Conservation (phyloP, 2,329 filamentous ascomycete genomes). For the Fusarium udum region DNA sequence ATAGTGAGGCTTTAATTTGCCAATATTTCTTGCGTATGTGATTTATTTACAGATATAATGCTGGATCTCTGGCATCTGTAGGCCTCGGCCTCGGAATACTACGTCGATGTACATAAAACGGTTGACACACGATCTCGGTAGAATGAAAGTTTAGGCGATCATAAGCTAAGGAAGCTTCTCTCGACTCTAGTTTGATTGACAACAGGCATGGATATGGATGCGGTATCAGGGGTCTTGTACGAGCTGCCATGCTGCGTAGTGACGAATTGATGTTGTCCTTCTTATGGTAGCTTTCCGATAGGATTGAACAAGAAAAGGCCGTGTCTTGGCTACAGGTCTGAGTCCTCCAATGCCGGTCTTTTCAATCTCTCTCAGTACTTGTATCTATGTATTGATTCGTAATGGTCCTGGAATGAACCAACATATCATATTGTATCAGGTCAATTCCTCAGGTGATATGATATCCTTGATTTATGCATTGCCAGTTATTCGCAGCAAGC, state of each 20-base stretch:
- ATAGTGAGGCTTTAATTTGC: not conserved
- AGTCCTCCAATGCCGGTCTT: not conserved
- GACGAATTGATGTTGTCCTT: not conserved
- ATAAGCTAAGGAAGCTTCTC: not conserved
- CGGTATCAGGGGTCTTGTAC: slow-evolving; percentile 17
- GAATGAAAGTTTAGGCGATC: not conserved
- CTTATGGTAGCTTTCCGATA: not conserved
- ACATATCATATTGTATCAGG: not conserved
- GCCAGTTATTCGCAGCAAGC: not conserved
- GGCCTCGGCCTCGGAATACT: not conserved
- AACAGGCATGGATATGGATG: not conserved
- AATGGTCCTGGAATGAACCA: not conserved
- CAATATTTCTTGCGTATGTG: not conserved
- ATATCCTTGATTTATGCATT: not conserved
- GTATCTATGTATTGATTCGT: not conserved
- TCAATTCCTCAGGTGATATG: not conserved
- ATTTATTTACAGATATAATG: not conserved
- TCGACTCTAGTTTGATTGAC: not conserved
- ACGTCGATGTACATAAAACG: slow-evolving; percentile 2
- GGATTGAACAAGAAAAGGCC: not conserved
- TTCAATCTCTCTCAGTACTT: not conserved
- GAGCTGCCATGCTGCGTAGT: not conserved
- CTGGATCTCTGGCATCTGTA: not conserved
- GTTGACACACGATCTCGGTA: not conserved
- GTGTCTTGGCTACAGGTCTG: not conserved